phyloP scores from a whole-genome alignment of 768 basidiomycete species.

The Lentinula detonsa region DNA sequence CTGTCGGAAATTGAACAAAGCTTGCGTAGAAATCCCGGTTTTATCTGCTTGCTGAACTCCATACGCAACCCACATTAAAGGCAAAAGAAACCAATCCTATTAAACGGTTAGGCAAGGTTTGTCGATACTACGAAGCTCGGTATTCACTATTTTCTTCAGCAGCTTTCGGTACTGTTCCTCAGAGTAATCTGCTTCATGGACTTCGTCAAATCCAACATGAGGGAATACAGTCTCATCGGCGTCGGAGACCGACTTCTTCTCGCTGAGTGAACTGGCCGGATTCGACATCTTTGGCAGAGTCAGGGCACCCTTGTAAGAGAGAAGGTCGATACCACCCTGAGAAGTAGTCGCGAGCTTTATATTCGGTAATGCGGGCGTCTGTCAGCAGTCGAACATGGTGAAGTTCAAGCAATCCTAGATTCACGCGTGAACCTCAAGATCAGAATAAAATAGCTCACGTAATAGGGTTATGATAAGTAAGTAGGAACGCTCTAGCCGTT shows the following conservation, averaged over 20 bases:
- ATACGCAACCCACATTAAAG: constrained; percentile 9
- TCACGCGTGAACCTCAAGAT: background rate
- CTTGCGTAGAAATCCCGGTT: constrained; percentile 6
- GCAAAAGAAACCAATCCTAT: constrained; percentile 6
- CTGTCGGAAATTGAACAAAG: constrained; percentile 4
- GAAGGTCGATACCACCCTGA: background rate
- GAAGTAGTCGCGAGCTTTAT: background rate
- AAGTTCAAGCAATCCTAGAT: background rate
- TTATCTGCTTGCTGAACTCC: constrained; percentile 11
- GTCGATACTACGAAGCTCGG: background rate
- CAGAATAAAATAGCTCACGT: background rate
- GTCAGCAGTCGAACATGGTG: constrained; percentile 3
- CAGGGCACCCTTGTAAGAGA: background rate
- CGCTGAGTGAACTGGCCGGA: background rate
- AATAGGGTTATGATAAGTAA: background rate
- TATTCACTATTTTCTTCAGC: constrained; percentile 4
- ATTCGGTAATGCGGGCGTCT: background rate
- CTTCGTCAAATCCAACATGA: background rate
- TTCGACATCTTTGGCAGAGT: background rate
- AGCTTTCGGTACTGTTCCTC: constrained; percentile 4
- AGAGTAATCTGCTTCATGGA: constrained; percentile 5
- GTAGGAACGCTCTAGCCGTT: background rate
- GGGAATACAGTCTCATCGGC: background rate
- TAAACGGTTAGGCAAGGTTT: background rate
- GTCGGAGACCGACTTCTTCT: constrained; percentile 4